Evolutionary conservation across 1,139 yeast genomes (phyloP), one percentile per base, ranked within the genome.

Genomic region (Magnusiomyces suaveolens): DNA sequence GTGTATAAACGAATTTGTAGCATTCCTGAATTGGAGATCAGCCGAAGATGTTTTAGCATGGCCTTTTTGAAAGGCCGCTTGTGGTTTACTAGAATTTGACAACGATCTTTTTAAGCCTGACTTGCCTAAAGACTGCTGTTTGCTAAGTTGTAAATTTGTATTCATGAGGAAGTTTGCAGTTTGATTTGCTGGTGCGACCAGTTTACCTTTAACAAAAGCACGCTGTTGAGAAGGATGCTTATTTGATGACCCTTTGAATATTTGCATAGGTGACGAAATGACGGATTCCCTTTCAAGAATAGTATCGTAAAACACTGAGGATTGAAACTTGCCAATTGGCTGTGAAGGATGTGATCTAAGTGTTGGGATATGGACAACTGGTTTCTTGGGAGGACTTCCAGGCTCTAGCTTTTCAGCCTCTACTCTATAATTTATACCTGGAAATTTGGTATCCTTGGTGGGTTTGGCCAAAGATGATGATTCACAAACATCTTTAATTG

Each of bases 381-480:
- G 41, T n/a, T n/a, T 38, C 41, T 38, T 38, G 6, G 18, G 18
- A 38, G 20, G 18, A 3, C 20, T 18, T 38, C 18, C 41, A 38
- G 41, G 20, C 20, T 43, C 46, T 47, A 59, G 54, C 48, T 66
- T 55, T 33, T 60, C 63, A 3, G 62, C 60, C 59, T 67, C 69
- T 56, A 70, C 69, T 38, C 68, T 60, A 1, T 73, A 70, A 0
- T 63, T 16, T 14, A 8, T 36, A n/a, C 10, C 41, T 8, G 18
- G 8, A 24, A 20, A 44, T 25, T 26, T 3, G 20, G 43, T 21
- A 12, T 3, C 12, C 12, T 29, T 29, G 6, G 33, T 12, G 12
- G 33, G 12, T 6, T 29, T 12, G 33, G 33, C 2, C 2, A 36
- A 33, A 8, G 48, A 2, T 20, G 21, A 8, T 3, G 2, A 6